These are phyloP conservation scores for Coemansia sp. DNA, from an alignment of 192 early-diverging fungal species.

Conservation along the genomic window DNA sequence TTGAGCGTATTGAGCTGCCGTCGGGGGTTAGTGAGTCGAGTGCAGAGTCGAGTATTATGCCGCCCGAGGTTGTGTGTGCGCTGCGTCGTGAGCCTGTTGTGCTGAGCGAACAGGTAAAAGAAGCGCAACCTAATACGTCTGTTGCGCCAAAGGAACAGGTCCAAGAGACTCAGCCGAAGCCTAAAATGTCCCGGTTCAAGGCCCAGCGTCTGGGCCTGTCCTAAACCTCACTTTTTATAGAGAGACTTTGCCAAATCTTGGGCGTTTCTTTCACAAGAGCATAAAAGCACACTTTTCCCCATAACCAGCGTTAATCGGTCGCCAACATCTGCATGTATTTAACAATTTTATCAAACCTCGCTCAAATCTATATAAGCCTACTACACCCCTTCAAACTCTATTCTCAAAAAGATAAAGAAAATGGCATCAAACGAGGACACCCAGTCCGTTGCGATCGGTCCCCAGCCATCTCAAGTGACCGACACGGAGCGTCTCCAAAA, in stretches of 20 bases:
- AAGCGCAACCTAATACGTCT: too few relatives aligned
- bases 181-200: slow-evolving; percentile 56
- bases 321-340: too few relatives aligned
- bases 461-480: slow-evolving; percentile 18
- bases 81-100: not conserved
- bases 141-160: not conserved
- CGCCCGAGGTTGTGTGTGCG: slow-evolving; percentile 25
- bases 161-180: slow-evolving; percentile 7
- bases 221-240: not conserved
- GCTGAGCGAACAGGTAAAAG: not conserved
- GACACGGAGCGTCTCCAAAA: slow-evolving; percentile 35
- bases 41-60: not conserved
- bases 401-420: too few relatives aligned
- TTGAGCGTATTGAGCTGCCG: slow-evolving; percentile 11
- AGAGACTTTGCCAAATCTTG: too few relatives aligned
- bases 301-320: too few relatives aligned
- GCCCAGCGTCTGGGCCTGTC: slow-evolving; percentile 36
- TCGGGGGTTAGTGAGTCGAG: not conserved
- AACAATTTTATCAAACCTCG: too few relatives aligned
- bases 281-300: too few relatives aligned
- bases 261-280: too few relatives aligned
- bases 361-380: too few relatives aligned
- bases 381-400: too few relatives aligned
- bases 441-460: slow-evolving; percentile 12
- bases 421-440: too few relatives aligned